A percentile compares a stretch with the other conserved stretches of the same genome.
phyloP scores from a whole-genome alignment of 768 basidiomycete species.

The Lactarius quietus region DNA sequence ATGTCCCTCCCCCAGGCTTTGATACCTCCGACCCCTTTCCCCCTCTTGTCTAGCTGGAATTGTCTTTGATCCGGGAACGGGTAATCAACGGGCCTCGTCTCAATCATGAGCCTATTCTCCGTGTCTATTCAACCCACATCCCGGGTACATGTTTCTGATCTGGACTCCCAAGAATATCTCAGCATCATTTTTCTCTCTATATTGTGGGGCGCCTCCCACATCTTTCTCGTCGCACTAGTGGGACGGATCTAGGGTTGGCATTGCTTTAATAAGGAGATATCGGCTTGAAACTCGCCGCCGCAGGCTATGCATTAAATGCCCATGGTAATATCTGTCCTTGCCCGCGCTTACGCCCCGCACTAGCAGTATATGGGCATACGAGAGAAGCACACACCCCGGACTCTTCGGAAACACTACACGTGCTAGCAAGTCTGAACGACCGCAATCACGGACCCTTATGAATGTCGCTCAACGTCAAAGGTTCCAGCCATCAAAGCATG shows the following conservation, averaged over 20 bases:
- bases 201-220: background rate
- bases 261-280: conserved; percentile 8
- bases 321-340: conserved; percentile 1
- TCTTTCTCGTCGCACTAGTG: background rate
- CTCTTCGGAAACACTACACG: conserved; percentile 6
- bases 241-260: conserved; percentile 2
- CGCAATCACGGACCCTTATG: background rate
- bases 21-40: background rate
- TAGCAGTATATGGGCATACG: conserved; percentile 5
- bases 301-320: background rate
- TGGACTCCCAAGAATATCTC: background rate
- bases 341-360: background rate
- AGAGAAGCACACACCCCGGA: background rate
- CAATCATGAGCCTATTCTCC: background rate
- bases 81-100: background rate
- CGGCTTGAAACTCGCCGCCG: background rate
- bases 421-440: conserved; percentile 10
- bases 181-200: background rate
- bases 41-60: background rate
- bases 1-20: background rate
- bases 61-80: background rate
- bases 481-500: background rate
- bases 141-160: background rate
- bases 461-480: background rate
- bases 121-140: background rate